Evolutionary conservation across 352 stramenopile genomes (phyloP).

Genomic region (Phytophthora foliorum): DNA sequence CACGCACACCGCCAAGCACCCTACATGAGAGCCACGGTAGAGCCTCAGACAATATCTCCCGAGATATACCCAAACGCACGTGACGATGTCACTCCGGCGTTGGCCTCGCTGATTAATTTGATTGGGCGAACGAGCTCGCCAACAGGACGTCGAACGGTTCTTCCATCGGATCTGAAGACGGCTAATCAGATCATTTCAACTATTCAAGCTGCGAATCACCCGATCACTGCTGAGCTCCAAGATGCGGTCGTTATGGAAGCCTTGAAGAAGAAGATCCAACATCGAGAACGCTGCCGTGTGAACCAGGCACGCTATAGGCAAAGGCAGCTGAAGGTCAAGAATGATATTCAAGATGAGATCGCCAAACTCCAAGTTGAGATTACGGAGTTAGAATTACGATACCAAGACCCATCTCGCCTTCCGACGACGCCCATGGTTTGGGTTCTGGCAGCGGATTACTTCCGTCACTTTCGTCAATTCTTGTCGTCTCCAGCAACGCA

Average conservation of each 20-base stretch:
- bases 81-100: no score
- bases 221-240: background rate
- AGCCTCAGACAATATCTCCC: no score
- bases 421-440: background rate
- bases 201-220: background rate
- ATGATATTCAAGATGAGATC: constrained; percentile 2
- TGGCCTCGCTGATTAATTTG: background rate
- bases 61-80: no score
- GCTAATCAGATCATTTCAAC: background rate
- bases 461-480: constrained; percentile 21
- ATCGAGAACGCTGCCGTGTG: constrained; percentile 19
- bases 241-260: background rate
- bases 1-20: no score
- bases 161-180: background rate
- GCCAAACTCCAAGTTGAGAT: constrained; percentile 1
- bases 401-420: background rate
- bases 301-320: constrained; percentile 22
- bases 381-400: constrained; percentile 1
- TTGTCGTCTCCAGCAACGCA: constrained; percentile 5
- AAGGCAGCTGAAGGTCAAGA: constrained; percentile 8
- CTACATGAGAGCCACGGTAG: no score
- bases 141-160: background rate
- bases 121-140: background rate
- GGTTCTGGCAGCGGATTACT: constrained; percentile 15
- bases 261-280: constrained; percentile 21